phyloP scores from a whole-genome alignment of 179 eudicot species.

The Drosera spatulata region DNA sequence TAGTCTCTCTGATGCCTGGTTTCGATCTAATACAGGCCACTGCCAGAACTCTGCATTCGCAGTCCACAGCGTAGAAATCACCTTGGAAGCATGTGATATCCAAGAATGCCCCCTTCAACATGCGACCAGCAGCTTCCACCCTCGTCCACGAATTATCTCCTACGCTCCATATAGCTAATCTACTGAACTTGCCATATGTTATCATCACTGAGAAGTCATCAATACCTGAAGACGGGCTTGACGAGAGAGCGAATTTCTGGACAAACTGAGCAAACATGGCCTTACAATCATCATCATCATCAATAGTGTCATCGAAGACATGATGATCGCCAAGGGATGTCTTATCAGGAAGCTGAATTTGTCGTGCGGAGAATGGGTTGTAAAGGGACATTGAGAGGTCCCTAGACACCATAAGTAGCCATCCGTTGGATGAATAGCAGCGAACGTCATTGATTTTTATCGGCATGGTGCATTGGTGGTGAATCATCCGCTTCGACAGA shows the following conservation, averaged over 20 bases:
- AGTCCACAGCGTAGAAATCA: background rate
- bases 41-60: background rate
- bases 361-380: background rate
- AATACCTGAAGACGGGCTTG: background rate
- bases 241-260: background rate
- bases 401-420: background rate
- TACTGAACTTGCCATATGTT: background rate
- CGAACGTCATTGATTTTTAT: background rate
- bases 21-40: background rate
- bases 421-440: background rate
- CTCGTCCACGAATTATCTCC: background rate
- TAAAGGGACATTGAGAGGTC: background rate
- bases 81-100: background rate
- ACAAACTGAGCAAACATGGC: background rate
- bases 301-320: background rate
- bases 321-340: background rate
- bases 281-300: no score
- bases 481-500: background rate
- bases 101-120: background rate
- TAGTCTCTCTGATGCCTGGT: background rate
- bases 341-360: background rate
- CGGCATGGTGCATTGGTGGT: background rate
- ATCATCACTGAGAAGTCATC: background rate
- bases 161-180: background rate
- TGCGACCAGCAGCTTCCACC: background rate